Evolutionary conservation across 2,329 filamentous ascomycete genomes (phyloP).

Genomic region (Fusarium subtropicale): DNA sequence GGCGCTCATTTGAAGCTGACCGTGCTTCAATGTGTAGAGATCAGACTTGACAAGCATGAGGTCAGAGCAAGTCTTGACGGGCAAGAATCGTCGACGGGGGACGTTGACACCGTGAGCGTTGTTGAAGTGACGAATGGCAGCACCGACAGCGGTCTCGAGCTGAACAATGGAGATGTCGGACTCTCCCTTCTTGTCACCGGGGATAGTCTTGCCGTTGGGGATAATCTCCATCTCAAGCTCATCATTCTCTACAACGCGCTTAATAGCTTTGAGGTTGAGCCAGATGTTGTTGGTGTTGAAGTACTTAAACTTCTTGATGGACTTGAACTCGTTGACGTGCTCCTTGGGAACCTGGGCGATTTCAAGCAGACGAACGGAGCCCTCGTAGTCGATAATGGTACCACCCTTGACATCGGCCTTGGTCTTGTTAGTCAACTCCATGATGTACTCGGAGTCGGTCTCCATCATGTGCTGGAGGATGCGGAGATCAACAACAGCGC

Average conservation of each 20-base stretch:
- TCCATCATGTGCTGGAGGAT: slow-evolving; percentile 99
- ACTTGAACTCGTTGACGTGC: slow-evolving; percentile 99
- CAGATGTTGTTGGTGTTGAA: slow-evolving; percentile 99
- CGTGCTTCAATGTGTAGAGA: slow-evolving; percentile 98
- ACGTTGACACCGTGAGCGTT: slow-evolving; percentile 99
- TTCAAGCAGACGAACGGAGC: slow-evolving; percentile 94
- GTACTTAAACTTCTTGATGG: slow-evolving; percentile 99
- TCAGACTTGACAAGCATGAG: slow-evolving; percentile 99
- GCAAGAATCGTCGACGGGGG: slow-evolving; percentile 95
- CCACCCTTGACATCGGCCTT: slow-evolving; percentile 99
- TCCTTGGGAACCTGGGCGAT: slow-evolving; percentile 99
- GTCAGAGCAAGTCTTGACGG: slow-evolving; percentile 99
- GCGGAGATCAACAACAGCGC: slow-evolving; percentile 95
- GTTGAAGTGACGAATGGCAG: slow-evolving; percentile 97
- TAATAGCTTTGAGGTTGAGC: slow-evolving; percentile 97
- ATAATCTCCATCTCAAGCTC: slow-evolving; percentile 99
- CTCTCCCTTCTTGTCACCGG: slow-evolving; percentile 99
- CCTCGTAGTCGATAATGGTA: slow-evolving; percentile 99
- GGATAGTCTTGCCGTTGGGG: slow-evolving; percentile 98
- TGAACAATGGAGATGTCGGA: slow-evolving; percentile 97
- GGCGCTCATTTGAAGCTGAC: slow-evolving; percentile 95
- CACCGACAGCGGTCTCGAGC: slow-evolving; percentile 98
- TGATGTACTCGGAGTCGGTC: slow-evolving; percentile 97
- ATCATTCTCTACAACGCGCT: slow-evolving; percentile 98
- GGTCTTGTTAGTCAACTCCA: slow-evolving; percentile 99